phyloP scores from a whole-genome alignment of 192 early-diverging fungal genomes.

The Backusella liffmaniae region DNA sequence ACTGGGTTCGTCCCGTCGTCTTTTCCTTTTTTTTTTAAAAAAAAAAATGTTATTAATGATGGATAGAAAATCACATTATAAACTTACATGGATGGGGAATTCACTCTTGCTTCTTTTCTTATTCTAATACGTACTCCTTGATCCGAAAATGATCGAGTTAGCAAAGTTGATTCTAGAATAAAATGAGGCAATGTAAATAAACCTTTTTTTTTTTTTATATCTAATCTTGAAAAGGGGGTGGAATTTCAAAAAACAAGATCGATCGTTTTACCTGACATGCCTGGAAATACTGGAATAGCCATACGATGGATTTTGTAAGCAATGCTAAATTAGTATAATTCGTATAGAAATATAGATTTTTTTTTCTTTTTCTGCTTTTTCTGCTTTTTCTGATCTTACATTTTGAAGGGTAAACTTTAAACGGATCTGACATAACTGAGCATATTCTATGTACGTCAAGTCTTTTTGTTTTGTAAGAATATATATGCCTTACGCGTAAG shows the following conservation, averaged over 20 bases:
- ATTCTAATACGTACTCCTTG: conserved; percentile 13
- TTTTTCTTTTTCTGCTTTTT: not conserved
- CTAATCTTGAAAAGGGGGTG: not conserved
- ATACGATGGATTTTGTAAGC: not conserved
- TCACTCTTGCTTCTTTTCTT: not conserved
- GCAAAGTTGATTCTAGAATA: not conserved
- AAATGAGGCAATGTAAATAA: not conserved
- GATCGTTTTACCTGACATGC: conserved; percentile 10
- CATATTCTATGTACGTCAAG: conserved; percentile 6
- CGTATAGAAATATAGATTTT: not conserved
- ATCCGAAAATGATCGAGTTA: conserved; percentile 15
- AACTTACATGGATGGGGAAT: conserved; percentile 6
- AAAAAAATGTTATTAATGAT: not conserved
- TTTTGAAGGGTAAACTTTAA: conserved; percentile 16
- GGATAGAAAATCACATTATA: not conserved
- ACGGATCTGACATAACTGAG: conserved; percentile 3
- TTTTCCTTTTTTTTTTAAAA: not conserved
- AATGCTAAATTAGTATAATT: not conserved
- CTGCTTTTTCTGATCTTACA: not conserved
- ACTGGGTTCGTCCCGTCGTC: not conserved
- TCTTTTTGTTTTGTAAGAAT: not conserved
- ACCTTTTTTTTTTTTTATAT: not conserved
- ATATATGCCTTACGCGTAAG: conserved; percentile 1
- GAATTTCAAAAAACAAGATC: not conserved
- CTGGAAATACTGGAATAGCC: conserved; percentile 1